Conservation (phyloP, 2,329 filamentous ascomycete species). For the Alternaria sp. region DNA sequence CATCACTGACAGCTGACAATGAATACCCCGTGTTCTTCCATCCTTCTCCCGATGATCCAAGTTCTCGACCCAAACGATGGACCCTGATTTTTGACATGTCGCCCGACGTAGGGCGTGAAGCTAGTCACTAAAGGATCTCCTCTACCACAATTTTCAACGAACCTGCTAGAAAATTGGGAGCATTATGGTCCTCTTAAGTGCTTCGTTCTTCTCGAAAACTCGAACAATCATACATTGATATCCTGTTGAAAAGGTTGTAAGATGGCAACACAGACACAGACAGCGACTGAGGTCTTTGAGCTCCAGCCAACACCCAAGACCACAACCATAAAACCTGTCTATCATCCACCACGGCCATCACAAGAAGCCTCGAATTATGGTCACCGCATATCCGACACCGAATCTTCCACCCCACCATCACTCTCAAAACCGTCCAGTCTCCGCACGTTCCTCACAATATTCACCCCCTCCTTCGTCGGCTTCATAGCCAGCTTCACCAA, state of each 20-base stretch:
- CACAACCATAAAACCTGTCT: not conserved
- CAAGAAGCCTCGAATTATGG: not conserved
- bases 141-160: not conserved
- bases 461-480: conserved; percentile 25
- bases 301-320: not conserved
- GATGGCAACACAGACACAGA: conserved; percentile 6
- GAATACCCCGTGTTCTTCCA: not conserved
- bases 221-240: not conserved
- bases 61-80: not conserved
- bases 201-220: not conserved
- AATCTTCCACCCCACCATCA: not conserved
- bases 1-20: not conserved
- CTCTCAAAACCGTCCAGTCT: not conserved
- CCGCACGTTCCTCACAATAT: conserved; percentile 11
- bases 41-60: not conserved
- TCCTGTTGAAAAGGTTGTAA: not conserved
- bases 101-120: not conserved
- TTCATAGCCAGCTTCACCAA: conserved; percentile 43
- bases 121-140: not conserved
- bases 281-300: not conserved
- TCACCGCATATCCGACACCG: not conserved
- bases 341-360: not conserved
- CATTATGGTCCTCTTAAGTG: not conserved
- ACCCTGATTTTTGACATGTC: not conserved
- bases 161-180: not conserved